Base-by-base conservation (phyloP, 1,139 yeast species). In the Suhomyces bribrorum region DNA sequence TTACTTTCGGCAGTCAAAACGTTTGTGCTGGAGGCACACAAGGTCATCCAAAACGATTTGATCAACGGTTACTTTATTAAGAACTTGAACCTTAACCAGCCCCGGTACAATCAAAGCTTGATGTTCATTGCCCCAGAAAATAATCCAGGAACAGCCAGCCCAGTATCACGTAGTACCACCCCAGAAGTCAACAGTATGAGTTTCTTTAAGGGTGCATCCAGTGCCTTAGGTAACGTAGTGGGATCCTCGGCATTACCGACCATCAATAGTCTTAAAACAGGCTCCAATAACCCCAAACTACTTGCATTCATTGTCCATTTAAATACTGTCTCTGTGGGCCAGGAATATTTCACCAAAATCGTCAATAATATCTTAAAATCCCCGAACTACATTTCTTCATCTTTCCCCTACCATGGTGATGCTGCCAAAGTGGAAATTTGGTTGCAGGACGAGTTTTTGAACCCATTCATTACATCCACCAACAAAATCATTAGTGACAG, bases 321-420 rank as follows among this genome's bases (percentile, higher is more conserved):
- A 45, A 84, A 85, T 54, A 77, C 86, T 2, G 66, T 85, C 8
- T 77, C 82, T 4, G 62, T 77, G 33, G 79, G 84, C 11, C 75
- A 75, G 26, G 74, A 67, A 22, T 83, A 83, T 54, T 66, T 83
- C 29, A 56, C 61, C 5, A 75, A 74, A 40, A 64, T 83, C 26
- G 50, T 79, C 14, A 59, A 57, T 14, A 73, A 69, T 38, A 53
- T 69, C 31, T 44, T 56, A 3, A 64, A 53, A 34, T 31, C 34
- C 4, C 33, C 43, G 11, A 41, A 33, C 26, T 26, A 23, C 13
- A 30, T 34, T 14, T 30, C 37, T 5, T 32, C 36, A 8, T 24
- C 44, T 13, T 75, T 76, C 48, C 81, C 86, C 23, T 82, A 81
- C 56, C 78, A 78, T 3, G 69, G 72, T 12, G 86, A 82, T 45